Evolutionary conservation across 2,329 filamentous ascomycete species (phyloP), one percentile per base, ranked within the genome.

Genomic region (Colletotrichum tamarilloi): DNA sequence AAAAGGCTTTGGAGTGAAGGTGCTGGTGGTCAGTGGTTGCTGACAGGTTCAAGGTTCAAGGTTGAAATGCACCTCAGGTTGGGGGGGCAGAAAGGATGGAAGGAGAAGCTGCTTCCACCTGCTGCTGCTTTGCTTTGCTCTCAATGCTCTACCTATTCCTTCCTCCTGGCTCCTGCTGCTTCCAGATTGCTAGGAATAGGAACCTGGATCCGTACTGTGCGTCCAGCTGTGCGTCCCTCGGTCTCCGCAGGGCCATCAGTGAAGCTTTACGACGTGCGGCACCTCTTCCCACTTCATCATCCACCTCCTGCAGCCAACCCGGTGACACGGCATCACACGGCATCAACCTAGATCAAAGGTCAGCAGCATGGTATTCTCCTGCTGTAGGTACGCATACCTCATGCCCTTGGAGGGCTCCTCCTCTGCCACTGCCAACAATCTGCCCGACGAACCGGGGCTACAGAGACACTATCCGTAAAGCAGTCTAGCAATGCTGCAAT

Each of bases 41-140:
- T 73, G 67, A 66, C 60, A 73, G 62, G 71, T 62, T 65, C 52
- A 22, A 65, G 62, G 62, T 57, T 58, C 71, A 62, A 71, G 71
- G 62, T 73, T 71, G 55, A 73, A 58, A 62, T 59, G 58, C 53
- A 52, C 52, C 30, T 56, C 69, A 14, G 70, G 65, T 42, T 42
- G 38, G 66, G 57, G 56, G 59, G 35, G 32, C 12, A 53, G 60
- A 32, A 46, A 38, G 52, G 56, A 46, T 58, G 65, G 38, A 59
- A 55, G 58, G 38, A 58, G 46, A 64, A 63, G 69, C 55, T 53
- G 65, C 49, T 60, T 24, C 42, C 42, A 62, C 28, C 62, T 64
- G 32, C 14, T 30, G 35, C 56, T 60, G 55, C 32, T 49, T 42
- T 60, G 46, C 32, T 28, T 42, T 49, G 42, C 42, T 49, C 8